Base-by-base conservation (phyloP, 306 rosid species). In the Quercus wislizeni region DNA sequence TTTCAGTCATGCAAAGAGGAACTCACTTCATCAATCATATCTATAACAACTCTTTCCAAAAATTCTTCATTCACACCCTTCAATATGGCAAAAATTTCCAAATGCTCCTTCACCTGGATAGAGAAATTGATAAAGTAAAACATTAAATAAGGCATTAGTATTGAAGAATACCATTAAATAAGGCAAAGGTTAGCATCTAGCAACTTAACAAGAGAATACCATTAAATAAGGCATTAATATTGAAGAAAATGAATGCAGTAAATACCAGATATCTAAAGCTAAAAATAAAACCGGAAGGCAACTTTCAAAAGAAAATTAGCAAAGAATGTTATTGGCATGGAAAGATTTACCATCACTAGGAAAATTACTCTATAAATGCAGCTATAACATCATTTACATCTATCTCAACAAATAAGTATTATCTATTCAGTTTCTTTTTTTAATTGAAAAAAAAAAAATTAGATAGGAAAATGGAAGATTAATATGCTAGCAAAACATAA, bases 1-100 rank as follows among this genome's bases (percentile, higher is more conserved):
- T 30, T 51, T 52, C 15, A 17, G 25, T 75, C 25, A 59, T 13
- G 35, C 31, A 27, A 49, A 38, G 51, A 82, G 56, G 11, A 82
- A 80, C 97, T 88, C 79, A 94, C 99, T 90, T 94, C 97, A 87
- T 94, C 92, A 64, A 87, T 92, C 99, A 94, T 92, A 84, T 87
- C 85, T 59, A 83, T 77, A 79, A 94, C 93, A 71, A 73, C 91
- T 28, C 78, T 77, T 79, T 91, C 89, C 73, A 91, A 25, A 68
- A 83, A 71, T 58, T 90, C 97, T 89, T 90, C 97, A 71, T 89
- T 81, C 76, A 89, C 99, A 73, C 99, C 99, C 84, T 94, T 94
- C 87, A 94, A 84, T 67, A 76, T 62, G 12, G 97, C 97, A 80
- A 92, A 94, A 72, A 94, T 87, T 89, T 94, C 97, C 78, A 94